Base-by-base conservation (phyloP, 2,329 filamentous ascomycete genomes). In the Trichophyton equinum region DNA sequence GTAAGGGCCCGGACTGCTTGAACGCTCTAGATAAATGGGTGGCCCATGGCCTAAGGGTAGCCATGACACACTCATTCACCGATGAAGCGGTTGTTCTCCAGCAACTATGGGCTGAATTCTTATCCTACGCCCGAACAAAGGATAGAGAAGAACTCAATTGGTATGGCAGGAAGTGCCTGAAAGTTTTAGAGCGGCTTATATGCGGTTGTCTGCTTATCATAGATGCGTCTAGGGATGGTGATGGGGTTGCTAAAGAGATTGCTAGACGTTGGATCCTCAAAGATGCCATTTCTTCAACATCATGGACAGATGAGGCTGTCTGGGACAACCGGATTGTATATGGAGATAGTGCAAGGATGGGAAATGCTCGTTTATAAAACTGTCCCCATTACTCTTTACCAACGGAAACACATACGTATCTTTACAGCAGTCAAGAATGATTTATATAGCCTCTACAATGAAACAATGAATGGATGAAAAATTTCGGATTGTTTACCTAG, bases 41-140 rank as follows among this genome's bases (percentile, higher is more conserved):
- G 44, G 72, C 71, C 1, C 74, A 79, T 47, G 79, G 78, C 1
- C 73, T 80, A 53, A 70, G 72, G 3, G 62, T 81, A 78, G 6
- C 60, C 79, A 27, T 74, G 78, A 20, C 74, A 72, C 7, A 67
- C 75, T 82, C 55, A 70, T 79, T 42, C 78, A 80, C 62, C 72
- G 72, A 1, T 61, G 67, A 4, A 72, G 68, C 40, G 72, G 77
- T 57, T 71, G 71, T 38, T 13, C 59, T 64, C 30, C 63, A 63
- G 49, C 63, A 53, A 42, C 47, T 62, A 7, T 64, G 63, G 63
- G 53, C 57, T 33, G 25, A 62, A 51, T 68, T 63, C 58, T 57
- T 61, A 18, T 59, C 51, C 38, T 60, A 57, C 20, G 53, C 57
- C 59, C 62, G 57, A 47, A 59, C 36, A 8, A 60, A 62, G 51